phyloP scores from a whole-genome alignment of 192 early-diverging fungal genomes.

The Dissophora ornata region DNA sequence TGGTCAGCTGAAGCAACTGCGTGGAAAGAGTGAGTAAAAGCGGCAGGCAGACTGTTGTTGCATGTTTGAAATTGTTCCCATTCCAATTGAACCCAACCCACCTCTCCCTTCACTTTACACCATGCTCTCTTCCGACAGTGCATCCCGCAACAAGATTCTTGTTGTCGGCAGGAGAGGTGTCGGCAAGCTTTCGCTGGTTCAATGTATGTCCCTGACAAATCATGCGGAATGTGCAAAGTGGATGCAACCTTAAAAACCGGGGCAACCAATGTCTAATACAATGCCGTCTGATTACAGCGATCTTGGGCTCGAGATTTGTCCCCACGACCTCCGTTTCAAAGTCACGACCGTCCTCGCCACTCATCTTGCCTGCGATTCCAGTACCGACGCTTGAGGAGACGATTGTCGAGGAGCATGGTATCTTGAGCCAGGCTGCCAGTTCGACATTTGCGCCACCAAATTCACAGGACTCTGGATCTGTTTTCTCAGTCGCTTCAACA shows the following conservation, averaged over 20 bases:
- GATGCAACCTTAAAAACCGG: constrained; percentile 6
- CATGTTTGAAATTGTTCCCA: background rate
- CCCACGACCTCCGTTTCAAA: constrained; percentile 50
- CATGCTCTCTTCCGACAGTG: constrained; percentile 21
- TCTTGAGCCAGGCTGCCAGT: background rate
- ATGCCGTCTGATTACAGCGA: constrained; percentile 14
- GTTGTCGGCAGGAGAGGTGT: constrained; percentile 64
- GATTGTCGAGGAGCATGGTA: constrained; percentile 8
- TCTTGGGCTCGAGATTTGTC: constrained; percentile 50
- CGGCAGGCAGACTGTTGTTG: background rate
- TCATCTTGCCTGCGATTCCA: constrained; percentile 49
- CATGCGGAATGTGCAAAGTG: background rate
- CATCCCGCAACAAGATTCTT: constrained; percentile 68
- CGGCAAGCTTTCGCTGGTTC: constrained; percentile 61
- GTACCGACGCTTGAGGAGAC: constrained; percentile 46
- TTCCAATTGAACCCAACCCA: background rate
- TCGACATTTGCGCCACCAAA: constrained; percentile 55
- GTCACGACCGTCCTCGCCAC: constrained; percentile 38
- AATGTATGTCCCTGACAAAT: constrained; percentile 53
- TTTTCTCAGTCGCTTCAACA: no score
- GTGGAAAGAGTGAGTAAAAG: no score
- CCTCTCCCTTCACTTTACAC: background rate
- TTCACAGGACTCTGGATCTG: background rate
- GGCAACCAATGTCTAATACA: no score
- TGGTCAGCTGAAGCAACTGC: no score